phyloP scores from a whole-genome alignment of 2,329 filamentous ascomycete species.

The Monilinia aucupariae region DNA sequence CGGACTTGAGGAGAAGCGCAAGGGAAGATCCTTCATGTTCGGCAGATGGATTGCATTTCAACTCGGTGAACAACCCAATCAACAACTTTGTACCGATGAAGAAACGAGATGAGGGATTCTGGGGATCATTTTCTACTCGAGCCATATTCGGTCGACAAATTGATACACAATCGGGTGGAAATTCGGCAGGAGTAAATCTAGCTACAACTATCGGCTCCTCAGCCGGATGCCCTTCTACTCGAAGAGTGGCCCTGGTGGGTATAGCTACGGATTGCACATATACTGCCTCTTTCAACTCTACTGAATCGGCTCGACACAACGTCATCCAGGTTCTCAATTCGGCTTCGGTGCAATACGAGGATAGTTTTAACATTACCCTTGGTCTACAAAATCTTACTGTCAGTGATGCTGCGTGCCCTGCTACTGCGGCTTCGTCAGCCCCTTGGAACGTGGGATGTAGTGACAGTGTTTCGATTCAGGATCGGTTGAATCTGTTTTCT shows the following conservation, averaged over 20 bases:
- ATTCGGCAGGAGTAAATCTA: slow-evolving; percentile 75
- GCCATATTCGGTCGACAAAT: slow-evolving; percentile 69
- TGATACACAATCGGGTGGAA: slow-evolving; percentile 65
- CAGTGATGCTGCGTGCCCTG: slow-evolving; percentile 68
- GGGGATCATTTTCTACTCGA: slow-evolving; percentile 56
- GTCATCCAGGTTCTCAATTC: slow-evolving; percentile 80
- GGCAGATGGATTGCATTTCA: slow-evolving; percentile 75
- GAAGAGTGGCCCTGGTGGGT: slow-evolving; percentile 85
- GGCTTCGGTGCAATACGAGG: slow-evolving; percentile 83
- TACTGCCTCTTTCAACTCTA: slow-evolving; percentile 62
- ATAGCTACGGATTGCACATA: slow-evolving; percentile 93
- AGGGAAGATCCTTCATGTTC: slow-evolving; percentile 51
- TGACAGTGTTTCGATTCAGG: slow-evolving; percentile 57
- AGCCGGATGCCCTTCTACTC: slow-evolving; percentile 79
- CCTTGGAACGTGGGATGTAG: slow-evolving; percentile 82
- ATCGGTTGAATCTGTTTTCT: slow-evolving; percentile 82
- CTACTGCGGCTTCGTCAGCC: slow-evolving; percentile 57
- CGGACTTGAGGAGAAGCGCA: slow-evolving; percentile 30
- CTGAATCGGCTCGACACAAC: slow-evolving; percentile 61
- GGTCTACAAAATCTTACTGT: slow-evolving; percentile 83
- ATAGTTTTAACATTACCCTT: slow-evolving; percentile 89
- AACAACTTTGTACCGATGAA: slow-evolving; percentile 39
- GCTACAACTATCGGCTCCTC: slow-evolving; percentile 72
- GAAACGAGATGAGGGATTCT: slow-evolving; percentile 47
- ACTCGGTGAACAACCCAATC: slow-evolving; percentile 66